phyloP scores from a whole-genome alignment of 192 early-diverging fungal species.

The Linnemannia schmuckeri region DNA sequence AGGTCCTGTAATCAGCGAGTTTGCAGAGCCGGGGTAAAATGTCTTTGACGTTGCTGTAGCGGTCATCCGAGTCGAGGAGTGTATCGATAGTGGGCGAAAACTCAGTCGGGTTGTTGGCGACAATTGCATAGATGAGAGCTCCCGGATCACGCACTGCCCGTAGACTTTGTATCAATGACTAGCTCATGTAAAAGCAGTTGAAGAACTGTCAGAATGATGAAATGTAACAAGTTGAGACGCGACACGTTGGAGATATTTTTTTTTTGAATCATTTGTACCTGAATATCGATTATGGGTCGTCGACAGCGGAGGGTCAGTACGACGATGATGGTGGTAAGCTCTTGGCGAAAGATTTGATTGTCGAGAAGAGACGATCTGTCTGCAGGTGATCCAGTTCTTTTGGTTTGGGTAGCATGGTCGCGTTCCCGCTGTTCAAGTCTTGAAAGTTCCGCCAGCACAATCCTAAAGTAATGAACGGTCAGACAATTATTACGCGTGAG shows the following conservation, averaged over 20 bases:
- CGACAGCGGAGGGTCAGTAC: conserved; percentile 23
- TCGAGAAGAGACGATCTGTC: not conserved
- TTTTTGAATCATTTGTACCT: conserved; percentile 8
- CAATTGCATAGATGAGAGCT: conserved; percentile 19
- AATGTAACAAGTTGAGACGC: no score
- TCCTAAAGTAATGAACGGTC: not conserved
- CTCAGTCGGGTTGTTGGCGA: conserved; percentile 38
- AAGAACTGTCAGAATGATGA: not conserved
- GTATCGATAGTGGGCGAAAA: conserved; percentile 32
- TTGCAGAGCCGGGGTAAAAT: conserved; percentile 47
- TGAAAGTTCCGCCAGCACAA: conserved; percentile 25
- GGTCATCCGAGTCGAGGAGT: conserved; percentile 8
- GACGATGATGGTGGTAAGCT: conserved; percentile 18
- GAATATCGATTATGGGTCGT: conserved; percentile 23
- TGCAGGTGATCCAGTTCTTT: not conserved
- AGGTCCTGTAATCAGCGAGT: conserved; percentile 40
- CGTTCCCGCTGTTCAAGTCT: not conserved
- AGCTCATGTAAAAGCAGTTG: not conserved
- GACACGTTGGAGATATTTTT: not conserved
- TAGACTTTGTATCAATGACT: conserved; percentile 22
- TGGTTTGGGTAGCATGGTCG: not conserved
- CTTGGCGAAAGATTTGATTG: conserved; percentile 37
- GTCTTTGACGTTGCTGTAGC: conserved; percentile 13
- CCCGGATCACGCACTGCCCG: conserved; percentile 27
- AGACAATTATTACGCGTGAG: not conserved